Conservation (phyloP, 495 filamentous ascomycete genomes). For the Tuber brumale region DNA sequence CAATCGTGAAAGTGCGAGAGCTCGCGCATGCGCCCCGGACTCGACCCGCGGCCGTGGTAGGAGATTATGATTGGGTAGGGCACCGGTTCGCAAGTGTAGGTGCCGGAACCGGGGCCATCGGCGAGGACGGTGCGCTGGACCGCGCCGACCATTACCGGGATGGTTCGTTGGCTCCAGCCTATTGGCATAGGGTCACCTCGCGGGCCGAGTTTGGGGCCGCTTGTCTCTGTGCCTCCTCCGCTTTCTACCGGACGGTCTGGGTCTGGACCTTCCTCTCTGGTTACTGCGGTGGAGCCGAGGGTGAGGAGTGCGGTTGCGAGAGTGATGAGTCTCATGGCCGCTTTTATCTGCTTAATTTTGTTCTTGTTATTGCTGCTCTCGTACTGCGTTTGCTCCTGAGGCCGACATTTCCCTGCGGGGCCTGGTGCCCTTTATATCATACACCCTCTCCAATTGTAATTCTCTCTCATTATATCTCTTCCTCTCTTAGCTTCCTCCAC, state of each 20-base stretch:
- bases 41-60: slow-evolving; percentile 3
- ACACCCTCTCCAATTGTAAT: not conserved
- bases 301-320: not conserved
- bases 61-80: slow-evolving; percentile 6
- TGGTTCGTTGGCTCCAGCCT: not conserved
- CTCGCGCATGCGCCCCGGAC: not conserved
- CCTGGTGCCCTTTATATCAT: not conserved
- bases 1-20: not conserved
- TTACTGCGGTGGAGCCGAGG: not conserved
- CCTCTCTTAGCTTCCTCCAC: not conserved
- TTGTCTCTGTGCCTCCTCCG: not conserved
- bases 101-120: not conserved
- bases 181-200: not conserved
- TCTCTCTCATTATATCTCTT: not conserved
- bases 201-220: not conserved
- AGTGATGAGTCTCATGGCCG: not conserved
- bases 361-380: not conserved
- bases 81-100: not conserved
- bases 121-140: not conserved
- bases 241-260: not conserved
- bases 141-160: not conserved
- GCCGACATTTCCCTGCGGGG: not conserved
- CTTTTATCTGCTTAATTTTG: not conserved
- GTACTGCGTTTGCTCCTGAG: not conserved
- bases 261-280: not conserved